These are phyloP conservation scores for Lichtheimia ornata DNA, from an alignment of 371 early-diverging fungal species.

Conservation along the genomic window DNA sequence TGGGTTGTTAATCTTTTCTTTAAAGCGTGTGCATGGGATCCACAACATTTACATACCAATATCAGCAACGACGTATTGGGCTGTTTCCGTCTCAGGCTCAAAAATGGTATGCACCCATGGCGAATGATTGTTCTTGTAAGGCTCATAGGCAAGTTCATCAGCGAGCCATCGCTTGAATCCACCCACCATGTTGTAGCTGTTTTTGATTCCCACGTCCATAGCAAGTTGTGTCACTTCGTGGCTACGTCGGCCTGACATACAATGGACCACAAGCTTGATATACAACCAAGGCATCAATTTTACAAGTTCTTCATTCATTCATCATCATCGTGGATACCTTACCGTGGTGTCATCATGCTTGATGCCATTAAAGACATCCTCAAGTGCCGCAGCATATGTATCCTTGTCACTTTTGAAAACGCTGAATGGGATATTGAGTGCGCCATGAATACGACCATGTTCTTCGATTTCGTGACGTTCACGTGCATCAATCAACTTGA, in stretches of 20 bases:
- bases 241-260: slow-evolving; percentile 46
- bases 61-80: slow-evolving; percentile 46
- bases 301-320: neutral
- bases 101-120: slow-evolving; percentile 49
- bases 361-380: slow-evolving; percentile 19
- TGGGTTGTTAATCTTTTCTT: slow-evolving; percentile 92
- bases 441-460: slow-evolving; percentile 29
- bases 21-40: slow-evolving; percentile 49
- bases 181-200: slow-evolving; percentile 35
- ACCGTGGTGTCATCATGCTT: slow-evolving; percentile 12
- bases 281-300: slow-evolving; percentile 3
- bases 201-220: slow-evolving; percentile 28
- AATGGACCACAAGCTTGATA: slow-evolving; percentile 37
- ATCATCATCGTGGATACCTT: neutral
- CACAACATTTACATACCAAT: slow-evolving; percentile 22
- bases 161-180: slow-evolving; percentile 38
- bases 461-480: slow-evolving; percentile 27
- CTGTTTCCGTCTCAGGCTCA: slow-evolving; percentile 46
- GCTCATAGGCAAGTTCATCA: slow-evolving; percentile 30
- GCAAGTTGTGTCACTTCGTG: slow-evolving; percentile 30
- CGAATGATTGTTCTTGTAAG: slow-evolving; percentile 45
- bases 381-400: slow-evolving; percentile 24
- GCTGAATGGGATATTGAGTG: slow-evolving; percentile 31
- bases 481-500: slow-evolving; percentile 34
- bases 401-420: slow-evolving; percentile 18